Evolutionary conservation across 768 basidiomycete genomes (phyloP), one percentile per base, ranked within the genome.

Genomic region (Austroboletus eburneus): DNA sequence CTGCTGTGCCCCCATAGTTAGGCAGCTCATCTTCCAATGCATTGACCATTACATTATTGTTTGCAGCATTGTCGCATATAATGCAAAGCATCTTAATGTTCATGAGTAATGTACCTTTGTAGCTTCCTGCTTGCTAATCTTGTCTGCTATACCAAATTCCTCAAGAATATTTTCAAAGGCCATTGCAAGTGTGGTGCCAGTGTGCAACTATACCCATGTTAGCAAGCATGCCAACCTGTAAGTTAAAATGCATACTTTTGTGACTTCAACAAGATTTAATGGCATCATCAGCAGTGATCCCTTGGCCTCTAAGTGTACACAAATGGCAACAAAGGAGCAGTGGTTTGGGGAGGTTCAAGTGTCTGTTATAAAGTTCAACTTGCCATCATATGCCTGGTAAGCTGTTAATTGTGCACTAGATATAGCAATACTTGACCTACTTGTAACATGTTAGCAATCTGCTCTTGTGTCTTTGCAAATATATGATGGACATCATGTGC

Each of bases 11-110:
- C 7, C 27, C 13, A 14, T 41, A 30, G 12, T 17, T 13, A 3
- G 18, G 1, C 3, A 41, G 9, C 12, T 30, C 20, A 32, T 6
- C n/a, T 13, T 30, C 39, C 7, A 40, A 25, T 16, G 9, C 18
- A 16, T 9, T 14, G 1, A 68, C 57, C 67, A 76, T 71, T 0
- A 37, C 51, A 45, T 69, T 62, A 42, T 75, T 75, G 5, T 64
- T 3, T 62, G 70, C 6, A 1, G 32, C 45, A 25, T 35, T 46
- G 32, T 46, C 32, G 17, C 38, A 39, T 2, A 24, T 46, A 3
- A 73, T 44, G 10, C 61, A n/a, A 14, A 39, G 29, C 13, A 29
- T 13, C 29, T 29, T 29, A 29, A 29, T 29, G 13, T 29, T 29
- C 29, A 29, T 29, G 29, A 29, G 29, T 29, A 13, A 29, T 29